These are phyloP conservation scores for Calocybe cyanea DNA, from an alignment of 768 basidiomycete genomes.

Conservation along the genomic window DNA sequence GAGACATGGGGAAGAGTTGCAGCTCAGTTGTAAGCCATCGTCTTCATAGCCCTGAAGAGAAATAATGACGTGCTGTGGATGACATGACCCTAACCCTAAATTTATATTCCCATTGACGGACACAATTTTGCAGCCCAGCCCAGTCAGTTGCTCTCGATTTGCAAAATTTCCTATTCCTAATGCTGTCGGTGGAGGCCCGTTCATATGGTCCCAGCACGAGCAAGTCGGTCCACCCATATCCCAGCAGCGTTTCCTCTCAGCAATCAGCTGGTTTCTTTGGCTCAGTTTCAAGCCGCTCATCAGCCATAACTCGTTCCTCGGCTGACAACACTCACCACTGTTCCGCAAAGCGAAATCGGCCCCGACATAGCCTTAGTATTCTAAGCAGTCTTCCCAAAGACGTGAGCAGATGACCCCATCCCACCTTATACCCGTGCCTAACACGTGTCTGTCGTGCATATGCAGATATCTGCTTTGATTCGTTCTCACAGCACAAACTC, in stretches of 20 bases:
- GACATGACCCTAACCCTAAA: conserved; percentile 16
- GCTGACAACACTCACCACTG: conserved; percentile 9
- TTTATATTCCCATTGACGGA: too few species aligned
- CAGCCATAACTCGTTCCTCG: conserved; percentile 10
- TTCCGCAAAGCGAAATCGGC: conserved; percentile 15
- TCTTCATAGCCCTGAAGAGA: conserved; percentile 1
- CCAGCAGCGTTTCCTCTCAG: conserved; percentile 5
- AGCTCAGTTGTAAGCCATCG: not conserved
- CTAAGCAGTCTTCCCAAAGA: conserved; percentile 28
- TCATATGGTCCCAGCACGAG: not conserved
- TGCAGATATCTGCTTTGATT: conserved; percentile 37
- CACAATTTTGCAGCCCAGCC: too few species aligned
- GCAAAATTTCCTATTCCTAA: too few species aligned
- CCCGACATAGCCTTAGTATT: conserved; percentile 24
- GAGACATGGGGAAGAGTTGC: conserved; percentile 12
- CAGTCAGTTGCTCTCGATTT: too few species aligned
- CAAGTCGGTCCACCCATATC: not conserved
- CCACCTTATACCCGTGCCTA: conserved; percentile 30
- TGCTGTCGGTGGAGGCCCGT: not conserved
- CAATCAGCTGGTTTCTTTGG: conserved; percentile 6
- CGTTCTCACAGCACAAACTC: conserved; percentile 34
- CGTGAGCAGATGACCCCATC: conserved; percentile 24
- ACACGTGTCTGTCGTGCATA: conserved; percentile 42
- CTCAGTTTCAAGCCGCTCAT: conserved; percentile 10
- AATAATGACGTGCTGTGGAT: conserved; percentile 16